A percentile compares a stretch with the other conserved stretches of the same genome.
Evolutionary conservation across 441 rosid species (phyloP).

Genomic region (Gossypium gossypioides): DNA sequence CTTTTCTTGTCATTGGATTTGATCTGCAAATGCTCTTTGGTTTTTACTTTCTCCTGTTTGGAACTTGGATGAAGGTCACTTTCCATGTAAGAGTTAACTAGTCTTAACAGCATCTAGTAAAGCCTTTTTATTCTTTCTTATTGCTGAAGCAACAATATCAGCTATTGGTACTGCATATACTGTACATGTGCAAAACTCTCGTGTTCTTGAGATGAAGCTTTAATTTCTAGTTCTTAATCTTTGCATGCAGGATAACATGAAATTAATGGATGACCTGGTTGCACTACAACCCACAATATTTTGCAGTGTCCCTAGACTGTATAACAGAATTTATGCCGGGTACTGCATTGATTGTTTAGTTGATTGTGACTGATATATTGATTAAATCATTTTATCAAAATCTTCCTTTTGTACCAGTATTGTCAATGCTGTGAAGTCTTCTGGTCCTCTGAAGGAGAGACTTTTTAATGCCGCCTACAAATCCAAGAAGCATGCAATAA

Average conservation of each 20-base stretch:
- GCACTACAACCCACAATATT: conserved; percentile 87
- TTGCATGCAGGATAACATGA: conserved; percentile 73
- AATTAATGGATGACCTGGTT: conserved; percentile 87
- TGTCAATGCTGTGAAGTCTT: conserved; percentile 68
- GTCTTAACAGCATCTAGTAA: not conserved
- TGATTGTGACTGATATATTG: conserved; percentile 11
- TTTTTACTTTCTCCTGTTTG: not conserved
- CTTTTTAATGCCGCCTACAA: conserved; percentile 89
- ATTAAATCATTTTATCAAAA: conserved; percentile 11
- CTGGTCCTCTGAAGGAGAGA: conserved; percentile 79
- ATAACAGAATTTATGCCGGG: conserved; percentile 91
- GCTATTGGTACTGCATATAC: not conserved
- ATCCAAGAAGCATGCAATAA: conserved; percentile 84
- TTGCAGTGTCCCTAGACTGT: conserved; percentile 93
- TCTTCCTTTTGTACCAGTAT: conserved; percentile 48
- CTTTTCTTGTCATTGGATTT: no score
- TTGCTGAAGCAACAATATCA: not conserved
- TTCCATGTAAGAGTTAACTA: not conserved
- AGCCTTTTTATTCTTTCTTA: not conserved
- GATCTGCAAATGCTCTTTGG: not conserved
- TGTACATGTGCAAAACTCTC: conserved; percentile 4
- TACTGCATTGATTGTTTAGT: conserved; percentile 25
- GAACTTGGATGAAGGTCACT: not conserved
- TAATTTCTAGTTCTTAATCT: conserved; percentile 5
- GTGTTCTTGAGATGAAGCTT: conserved; percentile 12